phyloP scores from a whole-genome alignment of 495 filamentous ascomycete genomes.

The Parathielavia appendiculata region DNA sequence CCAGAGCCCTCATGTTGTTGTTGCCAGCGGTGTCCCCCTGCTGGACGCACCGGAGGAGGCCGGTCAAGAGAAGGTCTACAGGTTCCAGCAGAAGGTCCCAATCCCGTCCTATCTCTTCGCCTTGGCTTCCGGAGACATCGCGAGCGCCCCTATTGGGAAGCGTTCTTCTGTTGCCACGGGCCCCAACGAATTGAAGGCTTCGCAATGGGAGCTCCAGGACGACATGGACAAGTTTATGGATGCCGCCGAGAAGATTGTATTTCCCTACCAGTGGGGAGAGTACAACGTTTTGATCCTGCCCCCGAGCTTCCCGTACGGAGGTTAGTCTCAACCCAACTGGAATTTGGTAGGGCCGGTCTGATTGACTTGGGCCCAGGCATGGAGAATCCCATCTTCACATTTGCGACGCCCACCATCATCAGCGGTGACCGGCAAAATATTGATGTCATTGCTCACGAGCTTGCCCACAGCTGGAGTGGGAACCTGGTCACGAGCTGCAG shows the following conservation, averaged over 20 bases:
- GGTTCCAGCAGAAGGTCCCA: conserved; percentile 80
- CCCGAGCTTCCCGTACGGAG: conserved; percentile 79
- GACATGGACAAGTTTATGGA: conserved; percentile 89
- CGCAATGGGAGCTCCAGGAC: conserved; percentile 82
- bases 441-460: conserved; percentile 94
- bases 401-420: conserved; percentile 88
- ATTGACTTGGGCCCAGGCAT: conserved; percentile 53
- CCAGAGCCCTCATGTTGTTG: conserved; percentile 75
- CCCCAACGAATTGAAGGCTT: conserved; percentile 75
- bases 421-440: conserved; percentile 89
- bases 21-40: conserved; percentile 77
- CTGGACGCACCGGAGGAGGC: conserved; percentile 42
- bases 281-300: conserved; percentile 93
- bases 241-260: conserved; percentile 81
- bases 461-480: conserved; percentile 87
- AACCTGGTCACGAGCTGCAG: conserved; percentile 85
- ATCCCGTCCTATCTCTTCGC: conserved; percentile 95
- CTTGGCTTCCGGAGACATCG: conserved; percentile 83
- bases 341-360: neutral
- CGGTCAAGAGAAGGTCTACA: conserved; percentile 59
- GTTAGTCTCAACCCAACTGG: conserved; percentile 19
- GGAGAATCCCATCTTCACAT: conserved; percentile 94
- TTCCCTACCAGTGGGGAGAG: conserved; percentile 84
- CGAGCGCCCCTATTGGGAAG: conserved; percentile 76
- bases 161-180: conserved; percentile 77